Base-by-base conservation (phyloP, 768 basidiomycete species). In the Leucosporidium yakuticum region DNA sequence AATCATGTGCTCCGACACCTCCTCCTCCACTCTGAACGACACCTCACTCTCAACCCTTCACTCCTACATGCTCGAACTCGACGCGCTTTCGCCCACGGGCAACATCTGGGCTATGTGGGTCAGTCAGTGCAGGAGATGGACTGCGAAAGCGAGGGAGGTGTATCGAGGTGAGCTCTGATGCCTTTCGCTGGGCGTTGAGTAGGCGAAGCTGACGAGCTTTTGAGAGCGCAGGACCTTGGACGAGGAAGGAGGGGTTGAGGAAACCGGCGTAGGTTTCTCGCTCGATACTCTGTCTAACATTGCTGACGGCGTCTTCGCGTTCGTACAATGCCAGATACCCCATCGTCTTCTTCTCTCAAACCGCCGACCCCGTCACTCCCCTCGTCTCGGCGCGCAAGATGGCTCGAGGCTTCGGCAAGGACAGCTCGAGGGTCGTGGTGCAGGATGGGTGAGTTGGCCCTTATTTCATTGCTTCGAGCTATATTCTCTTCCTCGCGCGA, bases 341-440 rank as follows among this genome's bases (percentile, higher is more conserved):
- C 15, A 60, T 70, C 29, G 54, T 69, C 21, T 71, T 73, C 63
- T 6, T 74, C 39, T 67, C 69, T 11, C 65, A 70, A 9, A 68
- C 68, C 3, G 65, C 66, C 47, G 74, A 75, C 47, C 70, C 70
- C 15, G 74, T 75, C 53, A 74, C 73, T 15, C 73, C 74, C 0
- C 65, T 75, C 12, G 6, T 50, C 0, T 47, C 70, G 0, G 74
- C 74, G 0, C 31, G 27, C 4, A 27, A 32, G 34, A 73, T 74
- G 74, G 39, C 53, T 4, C 4, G 2, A 9, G 57, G 36, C 1
- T 68, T 68, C 62, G 70, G 70, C 25, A 47, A 59, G 20, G 68
- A 67, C 15, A 69, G 68, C 8, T 68, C 70, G 1, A 50, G 63
- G 6, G 63, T 74, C n/a, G 51, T 74, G 17, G 53, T 69, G 6